These are phyloP conservation scores for Discostella stelligeroides DNA, from an alignment of 108 stramenopile genomes.

Conservation along the genomic window DNA sequence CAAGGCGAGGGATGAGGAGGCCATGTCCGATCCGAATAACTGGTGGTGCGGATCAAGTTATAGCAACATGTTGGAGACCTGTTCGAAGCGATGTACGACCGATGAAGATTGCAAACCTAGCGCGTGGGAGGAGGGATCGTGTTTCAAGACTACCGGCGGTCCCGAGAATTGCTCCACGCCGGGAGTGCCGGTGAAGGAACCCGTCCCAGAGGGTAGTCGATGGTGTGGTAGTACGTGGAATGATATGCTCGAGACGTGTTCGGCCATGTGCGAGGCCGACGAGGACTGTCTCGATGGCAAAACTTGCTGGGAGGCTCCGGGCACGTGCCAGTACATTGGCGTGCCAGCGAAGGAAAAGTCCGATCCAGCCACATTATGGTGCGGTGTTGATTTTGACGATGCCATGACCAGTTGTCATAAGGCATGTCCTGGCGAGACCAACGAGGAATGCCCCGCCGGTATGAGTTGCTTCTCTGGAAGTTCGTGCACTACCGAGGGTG, in stretches of 20 bases:
- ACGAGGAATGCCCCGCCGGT: slow-evolving; percentile 41
- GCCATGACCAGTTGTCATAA: slow-evolving; percentile 31
- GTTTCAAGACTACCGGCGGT: slow-evolving; percentile 42
- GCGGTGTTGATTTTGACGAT: slow-evolving; percentile 31
- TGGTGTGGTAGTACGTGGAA: slow-evolving; percentile 51
- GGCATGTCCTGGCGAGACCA: slow-evolving; percentile 33
- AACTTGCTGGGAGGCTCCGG: slow-evolving; percentile 44
- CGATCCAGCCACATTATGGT: slow-evolving; percentile 31
- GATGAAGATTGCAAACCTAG: slow-evolving; percentile 35
- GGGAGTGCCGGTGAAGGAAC: slow-evolving; percentile 29
- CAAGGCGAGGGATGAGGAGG: slow-evolving; percentile 27
- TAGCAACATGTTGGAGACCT: slow-evolving; percentile 44
- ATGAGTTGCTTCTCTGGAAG: slow-evolving; percentile 51
- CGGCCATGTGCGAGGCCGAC: slow-evolving; percentile 28
- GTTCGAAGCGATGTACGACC: slow-evolving; percentile 29
- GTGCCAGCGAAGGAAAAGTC: slow-evolving; percentile 36
- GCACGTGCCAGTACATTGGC: slow-evolving; percentile 39
- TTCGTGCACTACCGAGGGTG: slow-evolving; percentile 35
- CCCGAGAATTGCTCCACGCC: slow-evolving; percentile 37
- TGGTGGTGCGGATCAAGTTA: slow-evolving; percentile 48
- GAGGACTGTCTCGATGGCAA: slow-evolving; percentile 36
- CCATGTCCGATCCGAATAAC: slow-evolving; percentile 38
- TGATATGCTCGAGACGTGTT: slow-evolving; percentile 46
- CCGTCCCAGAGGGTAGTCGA: slow-evolving; percentile 3
- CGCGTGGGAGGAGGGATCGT: slow-evolving; percentile 30